Conservation (phyloP, 1,284 basidiomycete species). For the Trichosporon ovoides region DNA sequence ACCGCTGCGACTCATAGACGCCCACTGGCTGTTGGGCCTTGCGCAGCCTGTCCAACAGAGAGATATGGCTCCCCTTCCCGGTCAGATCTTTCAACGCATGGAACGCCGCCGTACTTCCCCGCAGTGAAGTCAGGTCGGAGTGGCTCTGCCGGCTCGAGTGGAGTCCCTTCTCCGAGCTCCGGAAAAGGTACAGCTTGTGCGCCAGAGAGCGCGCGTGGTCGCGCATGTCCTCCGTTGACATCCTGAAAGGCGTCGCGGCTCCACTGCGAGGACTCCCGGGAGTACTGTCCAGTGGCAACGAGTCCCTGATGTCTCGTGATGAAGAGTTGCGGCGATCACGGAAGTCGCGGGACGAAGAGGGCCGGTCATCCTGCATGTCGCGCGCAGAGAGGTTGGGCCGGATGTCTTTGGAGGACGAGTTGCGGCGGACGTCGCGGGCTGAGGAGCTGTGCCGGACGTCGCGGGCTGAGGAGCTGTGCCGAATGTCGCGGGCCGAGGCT, state of each 20-base stretch:
- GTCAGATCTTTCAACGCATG: background rate
- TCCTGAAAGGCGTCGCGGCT: background rate
- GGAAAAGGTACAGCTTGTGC: slow-evolving; percentile 4
- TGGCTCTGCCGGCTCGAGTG: background rate
- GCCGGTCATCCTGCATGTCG: background rate
- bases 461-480: background rate
- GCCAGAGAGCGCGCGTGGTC: slow-evolving; percentile 6
- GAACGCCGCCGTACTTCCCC: background rate
- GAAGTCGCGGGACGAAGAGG: background rate
- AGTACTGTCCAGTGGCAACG: background rate
- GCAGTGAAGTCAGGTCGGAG: background rate
- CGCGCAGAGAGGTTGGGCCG: background rate
- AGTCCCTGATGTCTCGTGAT: background rate
- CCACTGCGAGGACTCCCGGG: background rate
- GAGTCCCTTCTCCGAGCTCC: background rate
- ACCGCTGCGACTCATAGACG: slow-evolving; percentile 71
- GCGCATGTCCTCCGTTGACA: background rate
- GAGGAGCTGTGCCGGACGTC: background rate
- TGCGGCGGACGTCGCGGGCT: background rate
- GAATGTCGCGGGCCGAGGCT: background rate
- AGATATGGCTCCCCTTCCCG: slow-evolving; percentile 32
- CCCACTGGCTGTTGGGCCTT: slow-evolving; percentile 61
- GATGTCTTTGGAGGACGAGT: background rate
- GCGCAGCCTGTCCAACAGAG: slow-evolving; percentile 38
- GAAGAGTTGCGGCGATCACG: background rate